Percentiles rank a stretch among this genome's conserved stretches.
phyloP scores from a whole-genome alignment of 805 yeast genomes.

The Tetrapisispora taiwanensis region DNA sequence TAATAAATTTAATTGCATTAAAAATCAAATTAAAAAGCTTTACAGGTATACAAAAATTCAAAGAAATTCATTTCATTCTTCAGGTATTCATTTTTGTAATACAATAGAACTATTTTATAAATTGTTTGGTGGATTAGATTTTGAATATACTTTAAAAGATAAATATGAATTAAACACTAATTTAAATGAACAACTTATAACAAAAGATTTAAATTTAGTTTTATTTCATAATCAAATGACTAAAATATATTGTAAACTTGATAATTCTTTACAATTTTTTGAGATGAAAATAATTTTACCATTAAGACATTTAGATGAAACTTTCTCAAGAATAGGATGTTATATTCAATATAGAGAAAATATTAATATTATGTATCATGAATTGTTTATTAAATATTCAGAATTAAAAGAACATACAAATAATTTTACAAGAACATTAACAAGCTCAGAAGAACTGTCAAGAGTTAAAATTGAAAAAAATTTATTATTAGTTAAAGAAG shows the following conservation, averaged over 20 bases:
- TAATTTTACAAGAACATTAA: conserved; percentile 2
- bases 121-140: conserved; percentile 2
- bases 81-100: conserved; percentile 1
- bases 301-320: conserved; percentile 4
- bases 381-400: conserved; percentile 4
- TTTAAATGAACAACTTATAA: not conserved
- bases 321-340: conserved; percentile 5
- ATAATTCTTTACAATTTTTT: conserved; percentile 11
- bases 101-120: conserved; percentile 8
- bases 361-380: conserved; percentile 6
- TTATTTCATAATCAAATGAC: conserved; percentile 9
- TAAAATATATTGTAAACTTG: conserved; percentile 9
- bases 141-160: not conserved
- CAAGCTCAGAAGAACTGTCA: conserved; percentile 7
- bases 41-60: not conserved
- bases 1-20: not conserved
- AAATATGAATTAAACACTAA: not conserved
- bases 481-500: conserved; percentile 2
- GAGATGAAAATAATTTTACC: conserved; percentile 13
- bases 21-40: not conserved
- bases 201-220: conserved; percentile 7
- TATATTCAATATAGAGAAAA: conserved; percentile 1
- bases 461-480: conserved; percentile 1
- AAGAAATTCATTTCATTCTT: not conserved
- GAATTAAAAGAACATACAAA: conserved; percentile 4